Percentiles rank a stretch among this genome's conserved stretches.
phyloP scores from a whole-genome alignment of 805 yeast genomes.

The Tetrapisispora phaffii region DNA sequence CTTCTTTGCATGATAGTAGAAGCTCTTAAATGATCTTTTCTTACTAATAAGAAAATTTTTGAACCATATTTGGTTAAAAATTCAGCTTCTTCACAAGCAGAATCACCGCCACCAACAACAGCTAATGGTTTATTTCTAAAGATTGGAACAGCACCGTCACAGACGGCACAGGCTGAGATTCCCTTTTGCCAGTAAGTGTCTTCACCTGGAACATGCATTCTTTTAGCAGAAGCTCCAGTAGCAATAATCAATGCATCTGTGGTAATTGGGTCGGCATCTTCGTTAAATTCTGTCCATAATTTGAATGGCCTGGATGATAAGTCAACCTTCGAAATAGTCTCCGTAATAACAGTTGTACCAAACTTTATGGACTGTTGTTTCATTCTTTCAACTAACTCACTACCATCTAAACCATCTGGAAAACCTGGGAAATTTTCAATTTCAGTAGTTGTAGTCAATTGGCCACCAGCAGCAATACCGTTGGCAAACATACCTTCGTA shows the following conservation, averaged over 20 bases:
- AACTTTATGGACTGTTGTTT: slow-evolving; percentile 76
- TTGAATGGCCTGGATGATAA: slow-evolving; percentile 84
- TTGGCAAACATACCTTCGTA: slow-evolving; percentile 96
- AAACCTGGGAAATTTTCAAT: slow-evolving; percentile 99
- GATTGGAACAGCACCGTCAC: slow-evolving; percentile 99
- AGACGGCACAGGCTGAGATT: slow-evolving; percentile 98
- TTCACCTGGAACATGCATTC: slow-evolving; percentile 91
- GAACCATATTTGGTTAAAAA: slow-evolving; percentile 96
- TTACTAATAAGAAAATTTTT: slow-evolving; percentile 84
- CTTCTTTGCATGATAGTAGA: slow-evolving; percentile 96
- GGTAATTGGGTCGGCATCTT: slow-evolving; percentile 82
- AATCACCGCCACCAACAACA: slow-evolving; percentile 98
- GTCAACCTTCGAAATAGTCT: slow-evolving; percentile 89
- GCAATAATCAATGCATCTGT: slow-evolving; percentile 90
- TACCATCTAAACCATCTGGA: slow-evolving; percentile 85
- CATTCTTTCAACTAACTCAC: slow-evolving; percentile 89
- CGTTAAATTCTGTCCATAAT: slow-evolving; percentile 92
- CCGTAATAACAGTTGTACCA: slow-evolving; percentile 92
- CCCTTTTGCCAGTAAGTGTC: slow-evolving; percentile 98
- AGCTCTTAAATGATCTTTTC: slow-evolving; percentile 92
- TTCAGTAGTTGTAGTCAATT: slow-evolving; percentile 96
- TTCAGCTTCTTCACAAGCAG: slow-evolving; percentile 98
- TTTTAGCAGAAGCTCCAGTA: slow-evolving; percentile 97
- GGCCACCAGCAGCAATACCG: slow-evolving; percentile 99
- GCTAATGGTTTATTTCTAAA: slow-evolving; percentile 97